Percentiles rank a stretch among this genome's conserved stretches.
phyloP scores from a whole-genome alignment of 2,329 filamentous ascomycete species.

The Furcasterigmium sp. region DNA sequence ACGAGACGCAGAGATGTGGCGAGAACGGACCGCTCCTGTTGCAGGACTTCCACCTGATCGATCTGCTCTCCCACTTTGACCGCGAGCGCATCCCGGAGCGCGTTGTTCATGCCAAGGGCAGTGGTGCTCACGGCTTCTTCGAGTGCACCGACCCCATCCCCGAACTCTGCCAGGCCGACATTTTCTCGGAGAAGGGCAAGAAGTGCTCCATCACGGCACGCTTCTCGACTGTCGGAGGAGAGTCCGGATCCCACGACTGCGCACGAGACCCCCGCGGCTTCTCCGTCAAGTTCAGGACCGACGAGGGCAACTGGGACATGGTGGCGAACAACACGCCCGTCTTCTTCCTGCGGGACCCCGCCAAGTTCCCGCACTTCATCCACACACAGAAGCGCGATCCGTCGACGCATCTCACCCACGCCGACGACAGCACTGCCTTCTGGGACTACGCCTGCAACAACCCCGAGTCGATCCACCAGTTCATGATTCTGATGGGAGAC shows the following conservation, averaged over 20 bases:
- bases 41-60: constrained; percentile 56
- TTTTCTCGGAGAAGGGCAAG: constrained; percentile 59
- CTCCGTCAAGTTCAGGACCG: constrained; percentile 66
- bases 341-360: constrained; percentile 46
- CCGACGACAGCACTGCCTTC: constrained; percentile 58
- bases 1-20: constrained; percentile 50
- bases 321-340: constrained; percentile 1
- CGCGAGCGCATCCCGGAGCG: constrained; percentile 57
- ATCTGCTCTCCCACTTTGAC: constrained; percentile 55
- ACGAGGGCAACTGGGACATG: constrained; percentile 65
- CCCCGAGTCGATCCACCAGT: constrained; percentile 50
- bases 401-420: constrained; percentile 58
- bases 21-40: constrained; percentile 54
- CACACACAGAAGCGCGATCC: constrained; percentile 73
- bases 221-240: constrained; percentile 71
- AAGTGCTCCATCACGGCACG: constrained; percentile 61
- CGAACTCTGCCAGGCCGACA: constrained; percentile 45
- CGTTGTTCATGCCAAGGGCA: constrained; percentile 54
- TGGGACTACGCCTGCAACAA: constrained; percentile 61
- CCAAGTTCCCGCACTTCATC: constrained; percentile 70
- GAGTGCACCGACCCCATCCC: constrained; percentile 39
- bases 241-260: constrained; percentile 64
- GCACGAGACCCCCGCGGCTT: constrained; percentile 69
- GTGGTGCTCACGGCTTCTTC: constrained; percentile 48
- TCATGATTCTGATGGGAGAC: constrained; percentile 55